These are phyloP conservation scores for Aspergillus udagawae DNA, from an alignment of 2,329 filamentous ascomycete genomes.

Conservation along the genomic window DNA sequence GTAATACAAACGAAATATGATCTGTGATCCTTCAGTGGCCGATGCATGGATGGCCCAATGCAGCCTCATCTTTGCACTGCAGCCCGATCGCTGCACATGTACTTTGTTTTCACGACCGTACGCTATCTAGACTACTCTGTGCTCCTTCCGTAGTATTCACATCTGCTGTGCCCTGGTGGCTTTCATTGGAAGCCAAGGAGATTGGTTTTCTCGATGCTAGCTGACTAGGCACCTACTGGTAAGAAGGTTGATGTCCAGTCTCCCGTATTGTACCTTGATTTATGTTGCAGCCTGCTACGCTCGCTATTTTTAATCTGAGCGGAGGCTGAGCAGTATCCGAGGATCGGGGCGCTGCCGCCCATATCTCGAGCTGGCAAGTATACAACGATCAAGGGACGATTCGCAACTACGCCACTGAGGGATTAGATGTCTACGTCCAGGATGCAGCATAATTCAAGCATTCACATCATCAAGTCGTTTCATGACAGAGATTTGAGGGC, in stretches of 20 bases:
- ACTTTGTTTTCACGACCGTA: background rate
- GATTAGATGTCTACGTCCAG: background rate
- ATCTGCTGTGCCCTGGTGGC: background rate
- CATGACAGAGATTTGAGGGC: background rate
- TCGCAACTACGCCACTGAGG: too few species aligned
- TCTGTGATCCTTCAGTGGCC: background rate
- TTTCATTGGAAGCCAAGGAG: background rate
- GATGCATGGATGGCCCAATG: conserved; percentile 7
- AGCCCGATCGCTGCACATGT: conserved; percentile 9
- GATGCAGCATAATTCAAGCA: background rate
- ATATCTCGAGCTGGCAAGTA: background rate
- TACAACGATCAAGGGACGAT: background rate
- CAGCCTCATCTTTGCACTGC: conserved; percentile 13
- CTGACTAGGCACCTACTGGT: too few species aligned
- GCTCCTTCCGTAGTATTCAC: background rate
- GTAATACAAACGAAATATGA: background rate
- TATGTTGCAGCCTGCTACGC: background rate
- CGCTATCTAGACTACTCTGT: background rate
- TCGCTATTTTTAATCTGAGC: background rate
- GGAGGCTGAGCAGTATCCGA: background rate
- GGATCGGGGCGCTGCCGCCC: background rate
- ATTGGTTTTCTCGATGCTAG: too few species aligned
- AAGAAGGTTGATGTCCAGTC: too few species aligned
- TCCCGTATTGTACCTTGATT: background rate
- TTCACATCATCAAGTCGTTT: background rate